Evolutionary conservation across 257 asterid species (phyloP).

Genomic region (Solanum sitiens): DNA sequence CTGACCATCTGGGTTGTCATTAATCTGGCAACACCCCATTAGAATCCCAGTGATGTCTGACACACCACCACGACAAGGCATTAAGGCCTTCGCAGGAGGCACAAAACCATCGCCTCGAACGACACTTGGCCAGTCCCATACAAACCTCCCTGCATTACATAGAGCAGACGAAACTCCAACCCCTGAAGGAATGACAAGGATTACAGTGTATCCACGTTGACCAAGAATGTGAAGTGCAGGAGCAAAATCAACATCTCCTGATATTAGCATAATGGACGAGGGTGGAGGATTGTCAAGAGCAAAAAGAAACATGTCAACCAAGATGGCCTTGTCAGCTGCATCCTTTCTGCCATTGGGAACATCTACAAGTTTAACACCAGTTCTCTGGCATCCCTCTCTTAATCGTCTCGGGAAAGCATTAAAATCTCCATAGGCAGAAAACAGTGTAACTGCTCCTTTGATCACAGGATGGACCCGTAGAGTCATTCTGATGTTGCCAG

Average conservation of each 20-base stretch:
- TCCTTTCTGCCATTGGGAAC: slow-evolving; percentile 92
- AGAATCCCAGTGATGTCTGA: slow-evolving; percentile 25
- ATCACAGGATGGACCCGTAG: slow-evolving; percentile 66
- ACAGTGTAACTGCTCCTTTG: slow-evolving; percentile 62
- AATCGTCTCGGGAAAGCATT: slow-evolving; percentile 70
- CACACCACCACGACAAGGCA: slow-evolving; percentile 22
- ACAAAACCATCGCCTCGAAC: slow-evolving; percentile 87
- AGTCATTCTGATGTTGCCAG: slow-evolving; percentile 78
- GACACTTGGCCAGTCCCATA: slow-evolving; percentile 88
- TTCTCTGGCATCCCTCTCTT: slow-evolving; percentile 94
- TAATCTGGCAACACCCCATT: slow-evolving; percentile 27
- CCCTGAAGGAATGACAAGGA: slow-evolving; percentile 70
- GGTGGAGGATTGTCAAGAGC: slow-evolving; percentile 95
- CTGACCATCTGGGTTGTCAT: slow-evolving; percentile 30
- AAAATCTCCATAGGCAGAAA: slow-evolving; percentile 86
- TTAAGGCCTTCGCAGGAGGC: slow-evolving; percentile 39
- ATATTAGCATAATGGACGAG: slow-evolving; percentile 76
- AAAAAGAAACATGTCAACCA: slow-evolving; percentile 92
- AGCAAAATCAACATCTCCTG: slow-evolving; percentile 96
- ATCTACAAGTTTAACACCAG: slow-evolving; percentile 84
- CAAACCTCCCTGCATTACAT: slow-evolving; percentile 72
- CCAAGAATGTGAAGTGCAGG: slow-evolving; percentile 94
- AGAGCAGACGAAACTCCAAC: slow-evolving; percentile 75
- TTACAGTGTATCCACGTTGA: slow-evolving; percentile 84
- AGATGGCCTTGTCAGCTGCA: slow-evolving; percentile 92